Evolutionary conservation across 768 basidiomycete genomes (phyloP).

Genomic region (Termitomyces titanicus): DNA sequence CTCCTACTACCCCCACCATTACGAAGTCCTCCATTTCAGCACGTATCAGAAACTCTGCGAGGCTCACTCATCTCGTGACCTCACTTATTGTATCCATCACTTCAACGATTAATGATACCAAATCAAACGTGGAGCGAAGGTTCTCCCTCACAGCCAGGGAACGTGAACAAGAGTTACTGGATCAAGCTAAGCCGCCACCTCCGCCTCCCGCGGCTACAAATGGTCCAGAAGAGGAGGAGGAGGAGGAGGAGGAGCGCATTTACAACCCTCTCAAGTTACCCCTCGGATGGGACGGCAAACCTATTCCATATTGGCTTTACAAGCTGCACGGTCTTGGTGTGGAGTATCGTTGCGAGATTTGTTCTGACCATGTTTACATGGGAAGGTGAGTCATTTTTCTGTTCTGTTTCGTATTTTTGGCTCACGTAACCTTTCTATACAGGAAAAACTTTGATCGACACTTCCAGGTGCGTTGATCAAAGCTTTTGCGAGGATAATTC

Average conservation of each 20-base stretch:
- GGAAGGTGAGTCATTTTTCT: constrained; percentile 59
- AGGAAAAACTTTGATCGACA: constrained; percentile 97
- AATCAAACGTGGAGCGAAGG: constrained; percentile 93
- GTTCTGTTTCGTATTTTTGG: not conserved
- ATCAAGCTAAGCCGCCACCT: constrained; percentile 55
- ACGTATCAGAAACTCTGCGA: constrained; percentile 63
- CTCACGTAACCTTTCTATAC: constrained; percentile 7
- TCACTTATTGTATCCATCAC: constrained; percentile 63
- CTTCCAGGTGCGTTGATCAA: constrained; percentile 65
- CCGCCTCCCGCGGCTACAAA: constrained; percentile 43
- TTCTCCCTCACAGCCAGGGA: constrained; percentile 97
- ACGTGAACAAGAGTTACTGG: constrained; percentile 88
- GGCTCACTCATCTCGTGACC: constrained; percentile 66
- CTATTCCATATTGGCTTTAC: constrained; percentile 98
- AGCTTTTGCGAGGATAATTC: constrained; percentile 44
- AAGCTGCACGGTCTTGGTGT: constrained; percentile 98
- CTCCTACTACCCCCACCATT: constrained; percentile 20
- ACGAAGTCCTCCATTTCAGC: constrained; percentile 37
- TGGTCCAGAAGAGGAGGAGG: constrained; percentile 61
- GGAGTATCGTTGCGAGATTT: constrained; percentile 96
- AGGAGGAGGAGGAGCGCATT: constrained; percentile 93
- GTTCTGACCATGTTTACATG: constrained; percentile 96
- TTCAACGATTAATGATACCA: constrained; percentile 78
- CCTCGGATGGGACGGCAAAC: constrained; percentile 97
- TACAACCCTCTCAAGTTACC: constrained; percentile 98